Percentiles rank a stretch among this genome's conserved stretches.
These are phyloP conservation scores for Colletotrichum brevisporum DNA, from an alignment of 2,329 filamentous ascomycete species.

Conservation along the genomic window DNA sequence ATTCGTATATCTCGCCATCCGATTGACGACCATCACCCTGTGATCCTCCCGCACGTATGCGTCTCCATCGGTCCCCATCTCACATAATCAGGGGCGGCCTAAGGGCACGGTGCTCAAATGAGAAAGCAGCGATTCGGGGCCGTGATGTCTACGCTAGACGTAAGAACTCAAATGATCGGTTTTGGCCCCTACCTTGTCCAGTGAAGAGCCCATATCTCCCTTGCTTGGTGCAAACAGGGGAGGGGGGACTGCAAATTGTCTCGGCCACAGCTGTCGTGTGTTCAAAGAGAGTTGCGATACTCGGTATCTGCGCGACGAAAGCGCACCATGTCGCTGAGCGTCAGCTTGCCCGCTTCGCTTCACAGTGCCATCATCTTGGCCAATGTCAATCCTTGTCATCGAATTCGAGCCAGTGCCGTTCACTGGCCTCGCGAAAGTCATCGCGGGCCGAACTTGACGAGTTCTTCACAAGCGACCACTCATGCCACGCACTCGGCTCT, in stretches of 20 bases:
- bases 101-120: neutral
- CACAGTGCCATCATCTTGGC: too few species aligned
- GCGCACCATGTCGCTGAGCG: too few species aligned
- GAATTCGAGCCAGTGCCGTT: too few species aligned
- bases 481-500: neutral
- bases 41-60: slow-evolving; percentile 28
- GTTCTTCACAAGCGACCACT: neutral
- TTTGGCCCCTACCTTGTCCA: neutral
- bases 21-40: neutral
- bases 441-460: too few species aligned
- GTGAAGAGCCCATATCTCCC: slow-evolving; percentile 1
- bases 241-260: too few species aligned
- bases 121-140: slow-evolving; percentile 2
- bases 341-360: too few species aligned
- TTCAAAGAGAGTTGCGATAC: too few species aligned
- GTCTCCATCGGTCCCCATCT: slow-evolving; percentile 13
- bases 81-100: slow-evolving; percentile 20
- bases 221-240: neutral
- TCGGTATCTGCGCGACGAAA: too few species aligned
- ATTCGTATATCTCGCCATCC: slow-evolving; percentile 34
- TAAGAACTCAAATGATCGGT: slow-evolving; percentile 24
- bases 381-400: too few species aligned
- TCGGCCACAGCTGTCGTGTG: too few species aligned
- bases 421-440: too few species aligned
- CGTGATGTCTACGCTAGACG: neutral